phyloP scores from a whole-genome alignment of 257 asterid genomes.

The Petunia secreta region DNA sequence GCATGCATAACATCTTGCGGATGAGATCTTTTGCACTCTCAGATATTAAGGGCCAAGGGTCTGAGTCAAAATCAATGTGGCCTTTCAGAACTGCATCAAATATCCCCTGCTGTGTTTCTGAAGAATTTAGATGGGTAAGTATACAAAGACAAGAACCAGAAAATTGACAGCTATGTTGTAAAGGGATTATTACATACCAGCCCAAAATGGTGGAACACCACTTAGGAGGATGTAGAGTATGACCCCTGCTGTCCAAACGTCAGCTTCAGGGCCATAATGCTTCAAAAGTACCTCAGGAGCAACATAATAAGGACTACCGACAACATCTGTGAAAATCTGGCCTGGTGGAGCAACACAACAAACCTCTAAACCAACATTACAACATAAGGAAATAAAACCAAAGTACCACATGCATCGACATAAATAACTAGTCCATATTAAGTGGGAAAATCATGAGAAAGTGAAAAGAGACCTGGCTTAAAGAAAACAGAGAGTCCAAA shows the following conservation, averaged over 20 bases:
- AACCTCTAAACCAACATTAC: constrained; percentile 15
- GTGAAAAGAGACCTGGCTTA: constrained; percentile 67
- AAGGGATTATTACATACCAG: constrained; percentile 53
- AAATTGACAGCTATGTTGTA: background rate
- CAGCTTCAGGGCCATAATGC: constrained; percentile 94
- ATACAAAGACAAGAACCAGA: constrained; percentile 22
- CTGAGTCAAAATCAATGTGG: constrained; percentile 76
- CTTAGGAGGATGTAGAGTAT: constrained; percentile 83
- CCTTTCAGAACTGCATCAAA: constrained; percentile 89
- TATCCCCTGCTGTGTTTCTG: constrained; percentile 91
- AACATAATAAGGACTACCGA: constrained; percentile 95
- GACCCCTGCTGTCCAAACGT: constrained; percentile 97
- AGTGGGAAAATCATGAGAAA: background rate
- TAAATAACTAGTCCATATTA: background rate
- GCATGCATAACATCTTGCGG: constrained; percentile 80
- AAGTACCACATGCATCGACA: background rate
- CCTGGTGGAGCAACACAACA: constrained; percentile 49
- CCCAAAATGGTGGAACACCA: constrained; percentile 99
- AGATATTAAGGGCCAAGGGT: constrained; percentile 85
- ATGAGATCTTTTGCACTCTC: constrained; percentile 88
- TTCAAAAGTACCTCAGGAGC: constrained; percentile 95
- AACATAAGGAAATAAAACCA: background rate
- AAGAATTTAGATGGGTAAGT: constrained; percentile 35
- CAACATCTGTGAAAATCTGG: constrained; percentile 89
- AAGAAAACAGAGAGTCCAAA: constrained; percentile 96